Percentiles rank a stretch among this genome's conserved stretches.
These are phyloP conservation scores for Suillus sp. DNA, from an alignment of 768 basidiomycete species.

Conservation along the genomic window DNA sequence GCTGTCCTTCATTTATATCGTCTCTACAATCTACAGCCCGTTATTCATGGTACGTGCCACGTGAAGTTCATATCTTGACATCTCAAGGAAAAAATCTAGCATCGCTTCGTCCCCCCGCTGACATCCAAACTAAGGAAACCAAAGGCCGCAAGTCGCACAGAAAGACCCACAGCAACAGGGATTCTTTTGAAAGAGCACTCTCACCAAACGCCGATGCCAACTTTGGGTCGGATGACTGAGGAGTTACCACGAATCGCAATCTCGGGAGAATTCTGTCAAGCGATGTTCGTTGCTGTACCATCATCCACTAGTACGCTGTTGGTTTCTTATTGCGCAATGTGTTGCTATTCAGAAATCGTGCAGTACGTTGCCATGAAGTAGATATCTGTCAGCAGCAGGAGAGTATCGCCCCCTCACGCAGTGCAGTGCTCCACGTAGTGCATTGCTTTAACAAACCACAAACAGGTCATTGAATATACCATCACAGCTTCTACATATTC, in stretches of 20 bases:
- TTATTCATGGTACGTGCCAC: constrained; percentile 52
- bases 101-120: constrained; percentile 46
- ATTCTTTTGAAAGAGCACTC: constrained; percentile 29
- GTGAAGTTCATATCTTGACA: background rate
- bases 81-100: constrained; percentile 16
- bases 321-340: background rate
- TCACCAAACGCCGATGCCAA: background rate
- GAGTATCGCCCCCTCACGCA: background rate
- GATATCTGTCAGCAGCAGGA: background rate
- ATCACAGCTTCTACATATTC: background rate
- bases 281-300: background rate
- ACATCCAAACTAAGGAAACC: constrained; percentile 42
- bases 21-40: constrained; percentile 70
- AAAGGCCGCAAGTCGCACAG: constrained; percentile 44
- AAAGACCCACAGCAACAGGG: constrained; percentile 31
- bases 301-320: background rate
- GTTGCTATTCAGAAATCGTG: background rate
- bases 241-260: background rate
- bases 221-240: constrained; percentile 11
- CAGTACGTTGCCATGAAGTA: background rate
- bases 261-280: background rate
- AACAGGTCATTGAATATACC: background rate
- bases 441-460: background rate
- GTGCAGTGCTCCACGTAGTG: background rate
- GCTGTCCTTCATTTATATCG: constrained; percentile 86